Conservation (phyloP, 768 basidiomycete species). For the Pleurotus eryngii region DNA sequence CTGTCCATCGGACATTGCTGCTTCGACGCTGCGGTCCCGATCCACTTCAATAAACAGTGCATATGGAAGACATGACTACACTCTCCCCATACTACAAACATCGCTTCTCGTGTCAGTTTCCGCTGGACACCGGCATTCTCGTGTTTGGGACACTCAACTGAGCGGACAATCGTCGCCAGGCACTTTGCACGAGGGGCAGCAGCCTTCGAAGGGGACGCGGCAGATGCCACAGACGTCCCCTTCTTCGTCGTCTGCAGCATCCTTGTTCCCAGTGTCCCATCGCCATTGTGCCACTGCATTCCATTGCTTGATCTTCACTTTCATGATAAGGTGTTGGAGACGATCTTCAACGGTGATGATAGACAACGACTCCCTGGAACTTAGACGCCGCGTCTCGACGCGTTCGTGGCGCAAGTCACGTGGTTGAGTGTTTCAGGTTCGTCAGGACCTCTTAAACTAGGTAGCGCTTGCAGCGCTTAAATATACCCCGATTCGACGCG, state of each 20-base stretch:
- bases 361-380: too few species aligned
- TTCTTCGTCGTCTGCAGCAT: constrained; percentile 42
- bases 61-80: constrained; percentile 98
- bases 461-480: too few species aligned
- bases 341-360: too few species aligned
- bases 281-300: constrained; percentile 88
- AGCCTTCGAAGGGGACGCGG: constrained; percentile 88
- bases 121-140: too few species aligned
- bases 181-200: constrained; percentile 93
- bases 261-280: constrained; percentile 59
- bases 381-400: too few species aligned
- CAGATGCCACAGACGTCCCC: constrained; percentile 82
- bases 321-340: constrained; percentile 44
- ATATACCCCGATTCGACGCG: too few species aligned
- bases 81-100: constrained; percentile 84
- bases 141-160: constrained; percentile 45
- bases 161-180: constrained; percentile 95
- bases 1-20: constrained; percentile 99
- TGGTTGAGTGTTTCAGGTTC: too few species aligned
- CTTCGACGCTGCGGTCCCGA: constrained; percentile 84
- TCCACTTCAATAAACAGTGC: constrained; percentile 98
- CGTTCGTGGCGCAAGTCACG: too few species aligned
- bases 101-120: too few species aligned
- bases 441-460: too few species aligned
- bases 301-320: constrained; percentile 80